Conservation (phyloP, 2,329 filamentous ascomycete genomes). For the Ceratocystiopsis sp. region DNA sequence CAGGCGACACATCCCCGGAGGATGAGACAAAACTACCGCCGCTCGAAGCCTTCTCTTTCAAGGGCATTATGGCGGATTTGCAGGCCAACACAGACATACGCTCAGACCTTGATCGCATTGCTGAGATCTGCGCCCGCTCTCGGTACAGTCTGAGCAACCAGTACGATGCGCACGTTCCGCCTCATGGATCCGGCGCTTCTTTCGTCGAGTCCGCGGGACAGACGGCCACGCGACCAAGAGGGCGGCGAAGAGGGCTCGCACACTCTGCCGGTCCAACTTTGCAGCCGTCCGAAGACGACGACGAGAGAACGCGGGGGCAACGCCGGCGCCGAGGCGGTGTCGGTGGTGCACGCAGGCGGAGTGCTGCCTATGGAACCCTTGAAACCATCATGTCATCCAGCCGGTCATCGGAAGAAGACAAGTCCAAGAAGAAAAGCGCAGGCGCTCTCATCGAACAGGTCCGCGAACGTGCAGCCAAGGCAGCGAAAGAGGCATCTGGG, state of each 20-base stretch:
- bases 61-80: constrained; percentile 35
- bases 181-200: constrained; percentile 38
- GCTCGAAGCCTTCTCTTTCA: constrained; percentile 47
- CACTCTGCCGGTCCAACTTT: constrained; percentile 32
- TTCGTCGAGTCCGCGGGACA: constrained; percentile 31
- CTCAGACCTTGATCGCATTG: constrained; percentile 45
- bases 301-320: constrained; percentile 21
- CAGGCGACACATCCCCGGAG: constrained; percentile 5
- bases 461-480: constrained; percentile 25
- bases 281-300: constrained; percentile 37
- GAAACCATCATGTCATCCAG: constrained; percentile 53
- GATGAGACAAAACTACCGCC: constrained; percentile 34
- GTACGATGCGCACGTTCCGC: constrained; percentile 47
- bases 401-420: constrained; percentile 45
- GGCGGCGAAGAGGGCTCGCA: constrained; percentile 10
- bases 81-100: constrained; percentile 29
- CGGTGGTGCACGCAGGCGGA: constrained; percentile 26
- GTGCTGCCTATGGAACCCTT: constrained; percentile 41
- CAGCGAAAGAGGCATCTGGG: too few relatives aligned
- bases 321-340: constrained; percentile 24
- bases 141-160: constrained; percentile 49
- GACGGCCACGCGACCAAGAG: background rate
- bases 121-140: constrained; percentile 48
- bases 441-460: constrained; percentile 37
- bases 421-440: constrained; percentile 40